Conservation (phyloP, 805 yeast species). For the Pichia paraexigua region DNA sequence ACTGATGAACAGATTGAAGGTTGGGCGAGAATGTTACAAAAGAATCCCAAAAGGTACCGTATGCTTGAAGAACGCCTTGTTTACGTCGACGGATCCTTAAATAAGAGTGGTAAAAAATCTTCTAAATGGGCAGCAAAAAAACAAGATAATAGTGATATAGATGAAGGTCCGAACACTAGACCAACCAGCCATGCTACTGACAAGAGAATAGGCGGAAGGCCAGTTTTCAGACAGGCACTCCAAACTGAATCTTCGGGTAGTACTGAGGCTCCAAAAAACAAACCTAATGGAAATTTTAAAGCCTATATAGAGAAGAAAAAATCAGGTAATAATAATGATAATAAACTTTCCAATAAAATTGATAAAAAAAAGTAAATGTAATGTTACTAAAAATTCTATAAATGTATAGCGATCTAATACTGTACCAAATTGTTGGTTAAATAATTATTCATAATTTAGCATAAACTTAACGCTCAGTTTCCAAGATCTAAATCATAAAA, state of each 20-base stretch:
- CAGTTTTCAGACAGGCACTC: neutral
- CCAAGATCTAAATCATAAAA: no score
- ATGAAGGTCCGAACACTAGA: neutral
- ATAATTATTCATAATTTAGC: no score
- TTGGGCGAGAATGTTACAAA: constrained; percentile 73
- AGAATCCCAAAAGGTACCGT: constrained; percentile 54
- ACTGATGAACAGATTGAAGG: constrained; percentile 90
- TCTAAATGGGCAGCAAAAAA: constrained; percentile 16
- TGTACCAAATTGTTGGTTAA: no score
- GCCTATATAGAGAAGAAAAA: constrained; percentile 18
- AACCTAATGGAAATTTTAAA: constrained; percentile 9
- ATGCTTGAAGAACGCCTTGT: constrained; percentile 55
- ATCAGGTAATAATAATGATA: neutral
- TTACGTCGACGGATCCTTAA: constrained; percentile 30
- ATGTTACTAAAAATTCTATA: neutral
- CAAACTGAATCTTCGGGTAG: neutral
- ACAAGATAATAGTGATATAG: constrained; percentile 2
- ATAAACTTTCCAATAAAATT: neutral
- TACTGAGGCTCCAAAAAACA: neutral
- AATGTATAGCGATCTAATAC: neutral
- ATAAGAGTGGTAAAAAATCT: constrained; percentile 15
- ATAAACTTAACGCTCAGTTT: no score
- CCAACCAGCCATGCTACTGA: neutral
- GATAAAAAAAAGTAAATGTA: no score
- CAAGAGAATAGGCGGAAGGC: constrained; percentile 9